These are phyloP conservation scores for Closterium sp. DNA, from an alignment of 139 green algal species.

Conservation along the genomic window DNA sequence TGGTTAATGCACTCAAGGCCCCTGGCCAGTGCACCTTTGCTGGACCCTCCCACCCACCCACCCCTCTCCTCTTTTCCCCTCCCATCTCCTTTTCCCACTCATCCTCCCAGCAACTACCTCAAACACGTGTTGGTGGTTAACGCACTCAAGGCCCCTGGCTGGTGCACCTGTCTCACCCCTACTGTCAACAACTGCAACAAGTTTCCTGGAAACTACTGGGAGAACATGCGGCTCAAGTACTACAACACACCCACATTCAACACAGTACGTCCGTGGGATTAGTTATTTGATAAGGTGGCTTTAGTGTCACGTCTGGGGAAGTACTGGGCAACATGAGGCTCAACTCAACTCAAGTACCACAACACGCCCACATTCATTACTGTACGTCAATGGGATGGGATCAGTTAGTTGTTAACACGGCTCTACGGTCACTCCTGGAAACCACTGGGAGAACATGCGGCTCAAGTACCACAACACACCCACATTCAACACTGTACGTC, in stretches of 20 bases:
- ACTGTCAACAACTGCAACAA: slow-evolving; percentile 14
- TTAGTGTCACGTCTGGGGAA: too few species aligned
- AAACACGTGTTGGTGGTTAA: neutral
- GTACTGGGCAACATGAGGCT: too few species aligned
- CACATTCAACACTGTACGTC: too few species aligned
- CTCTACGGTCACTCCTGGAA: too few species aligned
- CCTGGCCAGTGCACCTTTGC: too few species aligned
- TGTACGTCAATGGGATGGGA: too few species aligned
- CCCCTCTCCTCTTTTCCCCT: neutral
- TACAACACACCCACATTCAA: slow-evolving; percentile 1
- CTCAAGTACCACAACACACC: neutral
- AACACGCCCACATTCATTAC: too few species aligned
- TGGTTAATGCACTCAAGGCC: neutral
- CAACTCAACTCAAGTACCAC: too few species aligned
- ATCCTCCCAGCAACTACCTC: neutral
- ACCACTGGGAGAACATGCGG: slow-evolving; percentile 10
- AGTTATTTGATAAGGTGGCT: too few species aligned
- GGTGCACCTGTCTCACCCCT: too few species aligned
- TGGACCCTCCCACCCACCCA: neutral
- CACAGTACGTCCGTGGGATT: too few species aligned
- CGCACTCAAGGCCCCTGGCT: neutral
- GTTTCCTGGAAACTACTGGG: neutral
- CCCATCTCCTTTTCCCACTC: neutral
- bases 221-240: neutral
- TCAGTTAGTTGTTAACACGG: too few species aligned